Percentiles rank a stretch among this genome's conserved stretches.
Evolutionary conservation across 768 basidiomycete species (phyloP).

Genomic region (Rhodotorula paludigena): DNA sequence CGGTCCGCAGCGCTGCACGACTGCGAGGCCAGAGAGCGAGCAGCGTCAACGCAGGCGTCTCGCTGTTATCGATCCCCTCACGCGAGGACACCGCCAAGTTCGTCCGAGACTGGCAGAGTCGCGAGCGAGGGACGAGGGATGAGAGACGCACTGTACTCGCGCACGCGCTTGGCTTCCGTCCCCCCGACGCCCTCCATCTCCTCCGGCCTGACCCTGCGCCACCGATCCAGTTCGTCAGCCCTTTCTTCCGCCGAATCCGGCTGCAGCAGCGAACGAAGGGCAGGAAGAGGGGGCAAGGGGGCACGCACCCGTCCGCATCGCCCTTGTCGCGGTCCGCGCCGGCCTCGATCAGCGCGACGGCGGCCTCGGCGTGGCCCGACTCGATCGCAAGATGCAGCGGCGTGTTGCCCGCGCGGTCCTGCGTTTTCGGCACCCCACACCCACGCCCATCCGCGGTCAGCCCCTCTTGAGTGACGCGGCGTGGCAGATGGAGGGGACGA

Average conservation of each 20-base stretch:
- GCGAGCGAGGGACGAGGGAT: too few relatives aligned
- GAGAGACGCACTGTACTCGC: conserved; percentile 53
- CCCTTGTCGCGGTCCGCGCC: conserved; percentile 83
- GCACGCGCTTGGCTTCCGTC: conserved; percentile 73
- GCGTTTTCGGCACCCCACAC: too few relatives aligned
- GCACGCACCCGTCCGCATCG: conserved; percentile 69
- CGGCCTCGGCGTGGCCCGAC: conserved; percentile 84
- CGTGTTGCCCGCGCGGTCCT: conserved; percentile 67
- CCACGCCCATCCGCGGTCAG: too few relatives aligned
- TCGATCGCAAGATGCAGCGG: conserved; percentile 97
- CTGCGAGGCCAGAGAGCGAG: too few relatives aligned
- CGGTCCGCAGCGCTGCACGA: conserved; percentile 24
- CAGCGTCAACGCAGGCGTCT: not conserved
- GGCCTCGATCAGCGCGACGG: conserved; percentile 84
- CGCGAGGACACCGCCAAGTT: not conserved
- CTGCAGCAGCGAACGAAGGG: not conserved
- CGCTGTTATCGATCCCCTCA: not conserved
- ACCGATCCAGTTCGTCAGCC: not conserved
- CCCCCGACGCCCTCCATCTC: conserved; percentile 86
- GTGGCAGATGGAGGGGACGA: not conserved
- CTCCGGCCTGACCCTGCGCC: conserved; percentile 55
- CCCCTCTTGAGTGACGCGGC: not conserved
- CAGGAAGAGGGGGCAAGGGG: not conserved
- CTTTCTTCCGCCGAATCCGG: too few relatives aligned
- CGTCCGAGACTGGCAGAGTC: not conserved